phyloP scores from a whole-genome alignment of 495 filamentous ascomycete genomes.

The Bacidia rubella region DNA sequence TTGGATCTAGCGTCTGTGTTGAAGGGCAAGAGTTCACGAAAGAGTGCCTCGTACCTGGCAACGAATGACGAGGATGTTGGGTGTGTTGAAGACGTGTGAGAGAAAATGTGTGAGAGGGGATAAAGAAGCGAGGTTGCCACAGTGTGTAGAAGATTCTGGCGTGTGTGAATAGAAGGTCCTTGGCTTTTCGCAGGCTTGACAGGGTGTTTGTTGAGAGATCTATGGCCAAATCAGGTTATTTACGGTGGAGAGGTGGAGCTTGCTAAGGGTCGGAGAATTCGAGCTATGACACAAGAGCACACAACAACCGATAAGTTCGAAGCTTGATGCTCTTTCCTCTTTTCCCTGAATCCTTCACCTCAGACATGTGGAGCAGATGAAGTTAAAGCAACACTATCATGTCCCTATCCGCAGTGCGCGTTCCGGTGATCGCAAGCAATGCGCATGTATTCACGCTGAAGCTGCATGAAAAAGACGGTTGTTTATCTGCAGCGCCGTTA shows the following conservation, averaged over 20 bases:
- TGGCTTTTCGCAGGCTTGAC: no score
- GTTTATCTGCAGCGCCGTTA: background rate
- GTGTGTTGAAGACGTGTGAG: background rate
- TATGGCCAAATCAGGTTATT: constrained; percentile 1
- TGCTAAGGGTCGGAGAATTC: background rate
- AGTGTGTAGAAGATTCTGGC: background rate
- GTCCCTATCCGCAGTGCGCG: no score
- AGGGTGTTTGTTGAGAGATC: background rate
- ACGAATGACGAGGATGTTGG: no score
- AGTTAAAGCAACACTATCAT: no score
- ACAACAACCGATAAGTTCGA: background rate
- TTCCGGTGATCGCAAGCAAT: no score
- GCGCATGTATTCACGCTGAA: no score
- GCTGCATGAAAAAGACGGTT: no score
- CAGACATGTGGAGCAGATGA: no score
- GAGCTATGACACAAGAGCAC: constrained; percentile 1
- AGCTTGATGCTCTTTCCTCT: no score
- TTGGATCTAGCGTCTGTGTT: background rate
- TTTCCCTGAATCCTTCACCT: no score
- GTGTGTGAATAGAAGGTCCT: background rate
- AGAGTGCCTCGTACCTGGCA: background rate
- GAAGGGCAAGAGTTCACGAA: background rate
- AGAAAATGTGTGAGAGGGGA: background rate
- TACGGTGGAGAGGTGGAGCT: background rate
- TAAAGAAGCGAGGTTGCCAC: background rate